Evolutionary conservation across 805 yeast genomes (phyloP).

Genomic region (Saccharomycopsis fermentans): DNA sequence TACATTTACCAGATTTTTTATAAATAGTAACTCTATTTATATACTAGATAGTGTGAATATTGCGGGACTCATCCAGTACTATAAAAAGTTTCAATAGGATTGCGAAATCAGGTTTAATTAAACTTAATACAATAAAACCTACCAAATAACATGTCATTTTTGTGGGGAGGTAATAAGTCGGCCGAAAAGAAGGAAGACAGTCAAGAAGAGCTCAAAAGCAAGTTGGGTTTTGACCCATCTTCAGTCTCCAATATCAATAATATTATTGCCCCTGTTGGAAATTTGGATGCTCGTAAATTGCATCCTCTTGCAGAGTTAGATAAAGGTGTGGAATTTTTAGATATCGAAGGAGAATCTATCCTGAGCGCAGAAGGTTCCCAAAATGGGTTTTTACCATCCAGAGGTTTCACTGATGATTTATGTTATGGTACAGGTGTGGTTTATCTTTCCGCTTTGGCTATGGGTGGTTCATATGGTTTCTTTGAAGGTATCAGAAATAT

Average conservation of each 20-base stretch:
- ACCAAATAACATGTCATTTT: conserved; percentile 13
- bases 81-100: too few species aligned
- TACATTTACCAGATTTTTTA: too few species aligned
- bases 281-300: conserved; percentile 40
- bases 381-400: conserved; percentile 76
- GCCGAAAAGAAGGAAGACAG: background rate
- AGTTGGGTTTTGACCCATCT: conserved; percentile 53
- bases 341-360: conserved; percentile 75
- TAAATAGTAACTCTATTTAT: too few species aligned
- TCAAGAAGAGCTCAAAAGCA: conserved; percentile 6
- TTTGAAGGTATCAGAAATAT: conserved; percentile 75
- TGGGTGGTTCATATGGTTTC: conserved; percentile 85
- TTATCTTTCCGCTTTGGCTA: conserved; percentile 73
- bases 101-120: too few species aligned
- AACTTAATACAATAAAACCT: too few species aligned
- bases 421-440: conserved; percentile 97
- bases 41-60: too few species aligned
- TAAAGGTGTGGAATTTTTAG: conserved; percentile 80
- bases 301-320: conserved; percentile 93
- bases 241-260: conserved; percentile 53
- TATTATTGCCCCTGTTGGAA: conserved; percentile 33
- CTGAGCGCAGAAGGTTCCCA: conserved; percentile 76
- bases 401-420: conserved; percentile 95
- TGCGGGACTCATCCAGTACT: too few species aligned
- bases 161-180: conserved; percentile 15